Conservation (phyloP, 805 yeast species). For the Cyberlindnera maclurae region DNA sequence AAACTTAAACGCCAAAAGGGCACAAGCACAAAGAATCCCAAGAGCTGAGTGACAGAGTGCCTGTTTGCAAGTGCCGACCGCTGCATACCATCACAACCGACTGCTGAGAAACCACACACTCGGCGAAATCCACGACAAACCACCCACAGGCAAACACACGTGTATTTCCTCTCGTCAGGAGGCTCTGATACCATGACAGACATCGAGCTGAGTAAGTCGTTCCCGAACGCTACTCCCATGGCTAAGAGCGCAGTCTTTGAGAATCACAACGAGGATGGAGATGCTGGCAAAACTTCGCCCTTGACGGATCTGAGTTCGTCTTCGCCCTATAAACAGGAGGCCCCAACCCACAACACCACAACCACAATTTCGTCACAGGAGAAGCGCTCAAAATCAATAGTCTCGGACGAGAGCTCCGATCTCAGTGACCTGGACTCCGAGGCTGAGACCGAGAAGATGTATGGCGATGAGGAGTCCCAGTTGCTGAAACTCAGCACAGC, state of each 20-base stretch:
- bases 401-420: slow-evolving; percentile 32
- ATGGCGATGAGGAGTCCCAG: slow-evolving; percentile 26
- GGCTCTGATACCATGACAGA: slow-evolving; percentile 14
- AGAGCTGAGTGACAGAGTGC: no score
- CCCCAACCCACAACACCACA: slow-evolving; percentile 1
- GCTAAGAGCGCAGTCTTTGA: background rate
- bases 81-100: no score
- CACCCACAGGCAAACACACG: no score
- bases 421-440: slow-evolving; percentile 65
- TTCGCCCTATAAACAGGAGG: slow-evolving; percentile 12
- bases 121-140: no score
- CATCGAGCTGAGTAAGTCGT: slow-evolving; percentile 5
- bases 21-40: no score
- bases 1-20: background rate
- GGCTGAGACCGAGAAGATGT: slow-evolving; percentile 86
- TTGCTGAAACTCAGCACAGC: slow-evolving; percentile 34
- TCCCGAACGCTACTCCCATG: slow-evolving; percentile 3
- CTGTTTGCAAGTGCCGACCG: no score
- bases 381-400: slow-evolving; percentile 18
- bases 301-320: slow-evolving; percentile 22
- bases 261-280: background rate
- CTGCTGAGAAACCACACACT: no score
- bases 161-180: background rate
- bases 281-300: slow-evolving; percentile 22
- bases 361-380: slow-evolving; percentile 1